Percentiles rank a stretch among this genome's conserved stretches.
These are phyloP conservation scores for Aspergillus nanangensis DNA, from an alignment of 495 filamentous ascomycete species.

Conservation along the genomic window DNA sequence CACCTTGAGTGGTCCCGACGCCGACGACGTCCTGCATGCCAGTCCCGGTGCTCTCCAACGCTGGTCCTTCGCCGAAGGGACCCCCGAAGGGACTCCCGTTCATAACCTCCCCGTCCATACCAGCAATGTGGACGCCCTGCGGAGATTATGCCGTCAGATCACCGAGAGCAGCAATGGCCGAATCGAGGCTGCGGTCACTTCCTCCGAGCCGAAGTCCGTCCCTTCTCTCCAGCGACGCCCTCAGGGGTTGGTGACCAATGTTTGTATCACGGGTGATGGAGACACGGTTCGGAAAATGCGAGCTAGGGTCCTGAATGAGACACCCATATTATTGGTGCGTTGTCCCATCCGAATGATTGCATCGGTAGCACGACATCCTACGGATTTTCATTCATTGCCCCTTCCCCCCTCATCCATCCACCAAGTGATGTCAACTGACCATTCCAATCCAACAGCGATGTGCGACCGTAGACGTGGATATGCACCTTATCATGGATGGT, in stretches of 20 bases:
- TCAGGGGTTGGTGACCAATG: slow-evolving; percentile 79
- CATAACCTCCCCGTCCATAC: slow-evolving; percentile 86
- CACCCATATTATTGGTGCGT: slow-evolving; percentile 81
- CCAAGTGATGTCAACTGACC: slow-evolving; percentile 21
- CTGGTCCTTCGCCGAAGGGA: slow-evolving; percentile 88
- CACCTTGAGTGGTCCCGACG: slow-evolving; percentile 82
- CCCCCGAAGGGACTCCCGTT: slow-evolving; percentile 73
- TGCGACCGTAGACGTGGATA: slow-evolving; percentile 87
- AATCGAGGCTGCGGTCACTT: slow-evolving; percentile 77
- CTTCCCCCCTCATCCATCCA: slow-evolving; percentile 17
- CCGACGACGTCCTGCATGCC: slow-evolving; percentile 87
- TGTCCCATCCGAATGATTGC: background rate
- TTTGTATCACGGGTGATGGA: slow-evolving; percentile 79
- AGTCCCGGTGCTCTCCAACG: slow-evolving; percentile 74
- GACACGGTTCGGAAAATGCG: slow-evolving; percentile 82
- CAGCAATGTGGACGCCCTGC: slow-evolving; percentile 73
- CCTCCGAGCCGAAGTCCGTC: slow-evolving; percentile 74
- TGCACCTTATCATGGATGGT: slow-evolving; percentile 74
- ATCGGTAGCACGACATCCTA: too few relatives aligned
- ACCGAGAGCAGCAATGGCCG: slow-evolving; percentile 62
- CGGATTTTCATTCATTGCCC: too few relatives aligned
- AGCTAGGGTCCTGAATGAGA: slow-evolving; percentile 79
- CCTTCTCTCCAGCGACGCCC: slow-evolving; percentile 60
- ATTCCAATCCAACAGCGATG: slow-evolving; percentile 59
- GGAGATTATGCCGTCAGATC: slow-evolving; percentile 72